Evolutionary conservation across 2,329 filamentous ascomycete genomes (phyloP), one percentile per base, ranked within the genome.

Genomic region (Talaromyces sp.): DNA sequence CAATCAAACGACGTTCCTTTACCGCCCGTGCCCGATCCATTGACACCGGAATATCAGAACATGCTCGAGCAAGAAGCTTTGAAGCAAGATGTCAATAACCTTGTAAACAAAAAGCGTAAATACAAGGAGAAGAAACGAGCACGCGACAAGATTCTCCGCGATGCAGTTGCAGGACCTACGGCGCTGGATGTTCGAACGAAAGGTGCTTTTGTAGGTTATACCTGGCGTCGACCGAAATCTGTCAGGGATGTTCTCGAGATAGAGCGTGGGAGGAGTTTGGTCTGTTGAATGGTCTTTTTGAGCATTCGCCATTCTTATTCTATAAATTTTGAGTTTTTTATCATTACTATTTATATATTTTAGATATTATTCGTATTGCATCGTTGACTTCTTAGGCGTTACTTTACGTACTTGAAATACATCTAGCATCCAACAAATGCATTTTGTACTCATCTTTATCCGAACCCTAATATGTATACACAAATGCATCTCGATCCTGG

Each of bases 201-300:
- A 74, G 90, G 86, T 31, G 93, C 92, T 0, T 98, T 98, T 76
- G 78, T 96, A 67, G 94, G 94, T 0, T 99, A 99, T 75, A 92
- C 90, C 1, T 98, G 95, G 83, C 86, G 88, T 41, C 77, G 78
- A 50, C 79, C 79, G 3, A 79, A 75, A 61, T 72, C 74, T 3
- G 71, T 78, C 57, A 68, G 70, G 37, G 66, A 76, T 66, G 76
- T 74, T 2, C 67, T 80, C 16, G 71, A 73, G n/a, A 68, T 68
- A 31, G 74, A 78, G 49, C 70, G 75, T 64, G 76, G 76, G 14
- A 71, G 74, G 49, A 67, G 71, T 16, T 66, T 62, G 9, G 56
- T 59, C 14, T 45, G 45, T 19, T 59, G 14, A 56, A 37, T 3
- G 6, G 1, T 35, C 50, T 31, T 7, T 52, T 19, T 16, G 2